phyloP scores from a whole-genome alignment of 768 basidiomycete species.

The Rhodotorula graminis region DNA sequence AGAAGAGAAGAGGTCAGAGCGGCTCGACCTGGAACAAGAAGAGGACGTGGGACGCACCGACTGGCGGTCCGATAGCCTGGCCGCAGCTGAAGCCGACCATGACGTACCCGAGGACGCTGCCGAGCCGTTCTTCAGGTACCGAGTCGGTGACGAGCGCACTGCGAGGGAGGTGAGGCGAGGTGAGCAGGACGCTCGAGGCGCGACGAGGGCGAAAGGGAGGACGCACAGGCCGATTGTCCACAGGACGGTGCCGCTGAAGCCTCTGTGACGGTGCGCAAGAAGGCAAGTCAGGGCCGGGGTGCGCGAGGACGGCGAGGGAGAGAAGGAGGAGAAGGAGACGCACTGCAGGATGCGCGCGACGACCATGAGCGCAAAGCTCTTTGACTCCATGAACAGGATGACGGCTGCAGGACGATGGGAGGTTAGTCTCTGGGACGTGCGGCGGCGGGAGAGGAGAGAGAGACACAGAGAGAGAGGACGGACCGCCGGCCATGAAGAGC shows the following conservation, averaged over 20 bases:
- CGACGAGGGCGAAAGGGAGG: not conserved
- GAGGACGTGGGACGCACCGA: not conserved
- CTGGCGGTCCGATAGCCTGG: slow-evolving; percentile 14
- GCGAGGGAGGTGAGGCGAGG: too few species aligned
- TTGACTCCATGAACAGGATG: not conserved
- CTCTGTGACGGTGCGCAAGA: not conserved
- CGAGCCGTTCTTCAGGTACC: slow-evolving; percentile 27
- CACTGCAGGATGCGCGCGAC: slow-evolving; percentile 35
- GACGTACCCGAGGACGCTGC: slow-evolving; percentile 22
- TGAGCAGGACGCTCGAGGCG: too few species aligned
- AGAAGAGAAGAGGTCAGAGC: not conserved
- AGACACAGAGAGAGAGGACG: too few species aligned
- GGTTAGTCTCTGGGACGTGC: not conserved
- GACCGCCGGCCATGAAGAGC: slow-evolving; percentile 38
- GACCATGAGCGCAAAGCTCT: slow-evolving; percentile 12
- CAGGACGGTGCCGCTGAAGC: not conserved
- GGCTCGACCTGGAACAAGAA: not conserved
- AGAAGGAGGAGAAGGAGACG: not conserved
- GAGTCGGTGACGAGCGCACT: slow-evolving; percentile 28
- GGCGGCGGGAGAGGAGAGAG: too few species aligned
- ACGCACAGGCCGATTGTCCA: slow-evolving; percentile 26
- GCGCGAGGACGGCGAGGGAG: slow-evolving; percentile 30
- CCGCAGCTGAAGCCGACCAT: slow-evolving; percentile 33
- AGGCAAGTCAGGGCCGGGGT: not conserved
- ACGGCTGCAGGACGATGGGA: not conserved